Conservation (phyloP, 192 early-diverging fungal genomes). For the Coemansia sp. region DNA sequence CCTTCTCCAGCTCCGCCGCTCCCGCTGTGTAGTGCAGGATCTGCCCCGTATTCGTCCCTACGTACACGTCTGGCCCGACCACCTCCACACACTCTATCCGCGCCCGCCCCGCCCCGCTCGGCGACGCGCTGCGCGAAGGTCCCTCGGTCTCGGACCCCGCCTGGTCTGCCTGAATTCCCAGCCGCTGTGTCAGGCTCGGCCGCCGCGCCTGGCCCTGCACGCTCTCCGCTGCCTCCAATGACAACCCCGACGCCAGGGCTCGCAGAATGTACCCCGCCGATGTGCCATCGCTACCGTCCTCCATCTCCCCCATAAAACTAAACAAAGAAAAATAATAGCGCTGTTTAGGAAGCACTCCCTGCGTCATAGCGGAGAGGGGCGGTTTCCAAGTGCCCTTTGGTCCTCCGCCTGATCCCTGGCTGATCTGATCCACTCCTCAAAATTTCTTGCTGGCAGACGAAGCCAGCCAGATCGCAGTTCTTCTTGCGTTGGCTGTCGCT, state of each 20-base stretch:
- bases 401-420: not conserved
- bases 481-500: too few species aligned
- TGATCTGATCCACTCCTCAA: not conserved
- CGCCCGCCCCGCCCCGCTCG: too few species aligned
- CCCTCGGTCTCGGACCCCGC: too few species aligned
- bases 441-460: too few species aligned
- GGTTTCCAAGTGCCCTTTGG: not conserved
- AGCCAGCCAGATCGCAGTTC: too few species aligned
- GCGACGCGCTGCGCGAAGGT: too few species aligned
- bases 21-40: constrained; percentile 30
- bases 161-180: constrained; percentile 27
- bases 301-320: not conserved
- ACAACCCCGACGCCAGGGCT: constrained; percentile 17
- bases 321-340: not conserved
- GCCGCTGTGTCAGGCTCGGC: constrained; percentile 39
- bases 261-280: constrained; percentile 15
- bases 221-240: constrained; percentile 1
- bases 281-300: not conserved
- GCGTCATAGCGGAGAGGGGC: not conserved
- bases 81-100: constrained; percentile 38
- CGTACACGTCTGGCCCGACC: constrained; percentile 21
- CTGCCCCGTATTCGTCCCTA: constrained; percentile 34
- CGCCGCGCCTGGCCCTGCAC: constrained; percentile 14
- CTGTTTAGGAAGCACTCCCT: too few species aligned
- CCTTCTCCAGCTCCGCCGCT: constrained; percentile 6